Percentiles rank a stretch among this genome's conserved stretches.
These are phyloP conservation scores for Picea sitchensis DNA, from an alignment of 75 land plant genomes.

Conservation along the genomic window DNA sequence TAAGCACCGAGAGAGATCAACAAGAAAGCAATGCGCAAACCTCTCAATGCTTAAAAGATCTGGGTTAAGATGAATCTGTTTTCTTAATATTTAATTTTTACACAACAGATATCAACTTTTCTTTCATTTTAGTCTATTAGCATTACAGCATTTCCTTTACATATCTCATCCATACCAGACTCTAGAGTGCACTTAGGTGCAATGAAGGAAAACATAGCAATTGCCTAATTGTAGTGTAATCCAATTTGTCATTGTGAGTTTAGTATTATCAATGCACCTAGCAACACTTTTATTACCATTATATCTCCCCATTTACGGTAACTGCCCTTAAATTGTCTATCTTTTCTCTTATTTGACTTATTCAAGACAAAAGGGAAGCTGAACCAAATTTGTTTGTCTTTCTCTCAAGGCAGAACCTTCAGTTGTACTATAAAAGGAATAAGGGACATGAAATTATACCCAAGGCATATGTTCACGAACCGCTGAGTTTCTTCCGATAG, in stretches of 20 bases:
- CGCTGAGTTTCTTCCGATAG: conserved; percentile 91
- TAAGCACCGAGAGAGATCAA: too few relatives aligned
- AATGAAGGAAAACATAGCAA: background rate
- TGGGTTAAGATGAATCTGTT: too few relatives aligned
- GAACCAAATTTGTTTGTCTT: background rate
- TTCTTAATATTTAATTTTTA: too few relatives aligned
- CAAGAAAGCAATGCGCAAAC: too few relatives aligned
- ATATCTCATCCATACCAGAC: too few relatives aligned
- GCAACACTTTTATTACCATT: background rate
- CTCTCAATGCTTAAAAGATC: too few relatives aligned
- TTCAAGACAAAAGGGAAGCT: background rate
- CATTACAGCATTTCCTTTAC: too few relatives aligned
- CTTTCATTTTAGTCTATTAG: too few relatives aligned
- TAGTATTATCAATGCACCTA: background rate
- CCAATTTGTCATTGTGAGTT: background rate
- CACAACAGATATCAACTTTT: too few relatives aligned
- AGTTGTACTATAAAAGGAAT: background rate
- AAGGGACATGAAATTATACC: conserved; percentile 39
- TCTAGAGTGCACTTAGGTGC: too few relatives aligned
- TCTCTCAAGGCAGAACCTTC: background rate
- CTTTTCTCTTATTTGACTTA: background rate
- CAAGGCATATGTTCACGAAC: conserved; percentile 92
- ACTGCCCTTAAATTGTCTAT: background rate
- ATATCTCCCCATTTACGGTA: background rate
- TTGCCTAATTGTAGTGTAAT: background rate